Conservation (phyloP, 768 basidiomycete species). For the Trametes cinnabarina region DNA sequence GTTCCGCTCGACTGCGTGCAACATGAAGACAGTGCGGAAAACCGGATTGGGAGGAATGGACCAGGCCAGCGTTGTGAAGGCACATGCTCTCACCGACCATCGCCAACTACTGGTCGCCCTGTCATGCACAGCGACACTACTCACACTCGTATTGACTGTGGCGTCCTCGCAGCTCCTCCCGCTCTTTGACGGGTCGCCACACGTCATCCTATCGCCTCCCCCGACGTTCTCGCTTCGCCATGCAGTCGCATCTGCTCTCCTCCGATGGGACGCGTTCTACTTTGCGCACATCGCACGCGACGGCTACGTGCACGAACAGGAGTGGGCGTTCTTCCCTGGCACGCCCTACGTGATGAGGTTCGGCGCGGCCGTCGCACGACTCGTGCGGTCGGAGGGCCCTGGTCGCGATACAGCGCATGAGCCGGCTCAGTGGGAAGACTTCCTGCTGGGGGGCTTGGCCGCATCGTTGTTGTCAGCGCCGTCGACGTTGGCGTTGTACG, state of each 20-base stretch:
- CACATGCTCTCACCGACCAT: neutral
- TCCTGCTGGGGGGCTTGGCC: conserved; percentile 38
- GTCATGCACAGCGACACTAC: neutral
- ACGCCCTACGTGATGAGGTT: conserved; percentile 52
- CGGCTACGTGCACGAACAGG: conserved; percentile 67
- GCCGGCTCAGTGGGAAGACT: neutral
- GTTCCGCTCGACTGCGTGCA: no score
- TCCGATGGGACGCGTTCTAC: conserved; percentile 90
- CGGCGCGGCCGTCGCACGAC: neutral
- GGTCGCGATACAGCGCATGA: no score
- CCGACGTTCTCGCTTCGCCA: conserved; percentile 1
- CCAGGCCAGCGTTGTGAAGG: no score
- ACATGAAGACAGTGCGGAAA: no score
- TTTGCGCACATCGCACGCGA: conserved; percentile 65
- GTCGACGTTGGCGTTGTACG: conserved; percentile 48
- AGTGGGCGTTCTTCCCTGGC: conserved; percentile 87
- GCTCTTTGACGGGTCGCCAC: conserved; percentile 29
- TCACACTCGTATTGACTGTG: conserved; percentile 12
- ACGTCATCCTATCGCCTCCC: conserved; percentile 8
- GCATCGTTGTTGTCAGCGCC: conserved; percentile 31
- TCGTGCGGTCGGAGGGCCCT: neutral
- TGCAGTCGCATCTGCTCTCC: conserved; percentile 31
- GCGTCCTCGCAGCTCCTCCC: conserved; percentile 21
- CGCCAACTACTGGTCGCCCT: neutral
- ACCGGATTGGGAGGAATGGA: no score